Base-by-base conservation (phyloP, 2,329 filamentous ascomycete species). In the Hymenoscyphus fraxineus region DNA sequence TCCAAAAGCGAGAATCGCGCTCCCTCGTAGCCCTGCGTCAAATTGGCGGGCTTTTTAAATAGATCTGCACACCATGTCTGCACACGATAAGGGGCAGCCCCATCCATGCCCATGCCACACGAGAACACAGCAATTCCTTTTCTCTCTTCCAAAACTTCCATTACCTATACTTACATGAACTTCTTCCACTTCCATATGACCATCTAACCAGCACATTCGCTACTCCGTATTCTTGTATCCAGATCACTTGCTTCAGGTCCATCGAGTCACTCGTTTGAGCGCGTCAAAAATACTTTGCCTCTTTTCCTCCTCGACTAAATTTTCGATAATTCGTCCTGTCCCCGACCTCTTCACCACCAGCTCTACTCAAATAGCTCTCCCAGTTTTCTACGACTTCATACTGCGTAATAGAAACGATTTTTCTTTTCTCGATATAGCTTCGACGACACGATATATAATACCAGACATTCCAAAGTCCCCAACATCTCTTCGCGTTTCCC, bases 241-340 rank as follows among this genome's bases (percentile, higher is more conserved):
- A 60, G 60, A 54, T 62, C 60, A 62, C 63, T 35, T 35, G 35
- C 35, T 67, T 64, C 57, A 57, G 62, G 65, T 69, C 64, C 63
- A 64, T 66, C 63, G 59, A 70, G 71, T 70, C 72, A 72, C 65
- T 73, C 71, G 67, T 74, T 74, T 72, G 62, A 71, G 62, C 68
- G 51, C 66, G 61, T 59, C 58, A 22, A 58, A 70, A 66, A 65
- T 31, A 67, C 65, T 62, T 64, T 67, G 59, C 62, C 69, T 69
- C 61, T 66, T 69, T 68, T 69, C 44, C 51, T 65, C 39, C 4
- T 35, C 35, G 35, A 31, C 19, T 32, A 22, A 60, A 62, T 19
- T 55, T 64, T 63, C 65, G 51, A 69, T 70, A 68, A 69, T 71
- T 65, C 60, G 65, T 62, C 63, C 39, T 22, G 15, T 59, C 39